Conservation (phyloP, 1,139 yeast species). For the Pichia sp. region DNA sequence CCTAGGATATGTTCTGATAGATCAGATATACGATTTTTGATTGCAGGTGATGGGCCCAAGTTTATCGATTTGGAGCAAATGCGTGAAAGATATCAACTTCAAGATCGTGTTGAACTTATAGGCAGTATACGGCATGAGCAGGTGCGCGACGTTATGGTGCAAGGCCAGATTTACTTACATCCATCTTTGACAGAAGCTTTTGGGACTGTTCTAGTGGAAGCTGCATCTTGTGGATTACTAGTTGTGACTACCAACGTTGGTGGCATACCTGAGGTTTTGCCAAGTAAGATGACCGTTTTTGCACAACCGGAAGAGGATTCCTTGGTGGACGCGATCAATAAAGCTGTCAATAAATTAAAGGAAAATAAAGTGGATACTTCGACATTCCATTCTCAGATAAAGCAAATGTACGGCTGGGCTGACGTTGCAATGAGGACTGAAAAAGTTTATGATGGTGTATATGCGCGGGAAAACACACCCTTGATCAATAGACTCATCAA, state of each 20-base stretch:
- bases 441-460: slow-evolving; percentile 55
- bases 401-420: slow-evolving; percentile 86
- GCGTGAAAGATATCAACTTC: slow-evolving; percentile 81
- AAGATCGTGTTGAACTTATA: slow-evolving; percentile 77
- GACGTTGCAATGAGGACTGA: slow-evolving; percentile 86
- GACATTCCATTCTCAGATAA: slow-evolving; percentile 69
- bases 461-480: slow-evolving; percentile 29
- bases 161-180: slow-evolving; percentile 90
- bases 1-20: slow-evolving; percentile 71
- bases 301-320: slow-evolving; percentile 85
- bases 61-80: slow-evolving; percentile 93
- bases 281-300: slow-evolving; percentile 87
- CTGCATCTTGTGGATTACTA: slow-evolving; percentile 90
- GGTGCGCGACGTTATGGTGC: slow-evolving; percentile 87
- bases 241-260: slow-evolving; percentile 97
- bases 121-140: slow-evolving; percentile 91
- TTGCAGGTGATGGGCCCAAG: slow-evolving; percentile 98
- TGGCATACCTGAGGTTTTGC: slow-evolving; percentile 95
- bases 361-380: slow-evolving; percentile 61
- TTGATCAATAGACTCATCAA: slow-evolving; percentile 47
- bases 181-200: slow-evolving; percentile 96
- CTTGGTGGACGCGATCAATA: slow-evolving; percentile 57
- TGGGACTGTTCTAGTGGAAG: slow-evolving; percentile 96
- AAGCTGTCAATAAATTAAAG: slow-evolving; percentile 55
- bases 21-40: slow-evolving; percentile 63